phyloP scores from a whole-genome alignment of 1,139 yeast species.

The Suhomyces chickasaworum region DNA sequence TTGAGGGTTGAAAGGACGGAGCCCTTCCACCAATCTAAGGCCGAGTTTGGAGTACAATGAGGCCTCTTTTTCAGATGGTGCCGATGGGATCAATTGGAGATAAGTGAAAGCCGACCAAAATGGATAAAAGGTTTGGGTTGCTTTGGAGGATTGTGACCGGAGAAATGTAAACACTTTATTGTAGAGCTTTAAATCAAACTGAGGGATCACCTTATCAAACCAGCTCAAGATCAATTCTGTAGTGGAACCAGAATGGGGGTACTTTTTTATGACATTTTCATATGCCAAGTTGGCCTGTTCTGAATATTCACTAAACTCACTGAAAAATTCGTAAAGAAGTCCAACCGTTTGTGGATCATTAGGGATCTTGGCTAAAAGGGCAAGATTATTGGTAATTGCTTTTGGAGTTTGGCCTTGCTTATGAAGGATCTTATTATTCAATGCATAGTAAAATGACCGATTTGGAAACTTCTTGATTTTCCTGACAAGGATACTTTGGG shows the following conservation, averaged over 20 bases:
- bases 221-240: conserved; percentile 43
- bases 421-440: conserved; percentile 46
- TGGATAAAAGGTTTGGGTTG: conserved; percentile 11
- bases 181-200: conserved; percentile 28
- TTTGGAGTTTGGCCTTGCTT: conserved; percentile 46
- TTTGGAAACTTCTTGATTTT: conserved; percentile 59
- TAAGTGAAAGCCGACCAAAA: conserved; percentile 20
- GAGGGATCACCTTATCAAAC: conserved; percentile 46
- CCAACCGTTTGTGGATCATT: conserved; percentile 56
- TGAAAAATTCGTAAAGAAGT: conserved; percentile 45
- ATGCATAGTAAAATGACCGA: conserved; percentile 54
- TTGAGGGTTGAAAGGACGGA: conserved; percentile 41
- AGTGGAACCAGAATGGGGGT: conserved; percentile 36
- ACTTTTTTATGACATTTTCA: conserved; percentile 58
- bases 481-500: conserved; percentile 51
- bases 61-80: conserved; percentile 34
- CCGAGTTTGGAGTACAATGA: conserved; percentile 60
- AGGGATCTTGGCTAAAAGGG: conserved; percentile 50
- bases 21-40: conserved; percentile 46
- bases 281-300: conserved; percentile 47
- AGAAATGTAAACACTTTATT: conserved; percentile 17
- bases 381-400: conserved; percentile 44
- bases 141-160: conserved; percentile 8
- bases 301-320: conserved; percentile 25
- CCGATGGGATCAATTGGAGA: conserved; percentile 11